Evolutionary conservation across 441 rosid species (phyloP).

Genomic region (Monsonia emarginata): DNA sequence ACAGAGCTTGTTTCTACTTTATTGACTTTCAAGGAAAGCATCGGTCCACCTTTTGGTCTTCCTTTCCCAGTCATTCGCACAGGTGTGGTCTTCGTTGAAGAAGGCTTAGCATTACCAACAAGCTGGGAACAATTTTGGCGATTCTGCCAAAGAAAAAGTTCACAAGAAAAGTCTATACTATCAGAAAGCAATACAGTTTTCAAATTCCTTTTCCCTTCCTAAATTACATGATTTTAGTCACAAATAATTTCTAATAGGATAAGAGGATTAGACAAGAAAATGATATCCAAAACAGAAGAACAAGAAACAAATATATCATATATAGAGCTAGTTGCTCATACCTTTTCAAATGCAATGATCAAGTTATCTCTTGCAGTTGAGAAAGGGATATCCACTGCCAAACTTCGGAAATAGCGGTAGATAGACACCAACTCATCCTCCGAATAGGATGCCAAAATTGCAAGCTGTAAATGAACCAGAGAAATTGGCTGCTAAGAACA

Average conservation of each 20-base stretch:
- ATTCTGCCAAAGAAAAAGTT: constrained; percentile 9
- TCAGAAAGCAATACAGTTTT: not conserved
- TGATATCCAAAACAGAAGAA: not conserved
- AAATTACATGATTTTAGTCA: not conserved
- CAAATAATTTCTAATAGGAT: not conserved
- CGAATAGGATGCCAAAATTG: constrained; percentile 17
- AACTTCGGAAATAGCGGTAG: constrained; percentile 19
- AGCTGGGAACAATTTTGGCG: constrained; percentile 15
- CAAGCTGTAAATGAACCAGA: constrained; percentile 11
- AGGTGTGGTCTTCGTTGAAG: not conserved
- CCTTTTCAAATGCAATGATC: constrained; percentile 19
- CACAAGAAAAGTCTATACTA: not conserved
- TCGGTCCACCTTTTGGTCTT: constrained; percentile 14
- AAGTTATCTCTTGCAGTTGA: constrained; percentile 20
- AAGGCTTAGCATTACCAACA: constrained; percentile 10
- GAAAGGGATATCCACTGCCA: constrained; percentile 20
- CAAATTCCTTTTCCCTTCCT: not conserved
- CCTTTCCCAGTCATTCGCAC: constrained; percentile 2
- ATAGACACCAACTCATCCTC: constrained; percentile 16
- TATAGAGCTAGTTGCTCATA: not conserved
- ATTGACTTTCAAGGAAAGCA: constrained; percentile 8
- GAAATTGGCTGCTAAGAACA: not conserved
- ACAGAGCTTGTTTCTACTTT: constrained; percentile 1
- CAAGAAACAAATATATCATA: not conserved
- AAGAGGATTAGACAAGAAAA: not conserved